These are phyloP conservation scores for Nicotiana rustica DNA, from an alignment of 305 asterid genomes.

Conservation along the genomic window DNA sequence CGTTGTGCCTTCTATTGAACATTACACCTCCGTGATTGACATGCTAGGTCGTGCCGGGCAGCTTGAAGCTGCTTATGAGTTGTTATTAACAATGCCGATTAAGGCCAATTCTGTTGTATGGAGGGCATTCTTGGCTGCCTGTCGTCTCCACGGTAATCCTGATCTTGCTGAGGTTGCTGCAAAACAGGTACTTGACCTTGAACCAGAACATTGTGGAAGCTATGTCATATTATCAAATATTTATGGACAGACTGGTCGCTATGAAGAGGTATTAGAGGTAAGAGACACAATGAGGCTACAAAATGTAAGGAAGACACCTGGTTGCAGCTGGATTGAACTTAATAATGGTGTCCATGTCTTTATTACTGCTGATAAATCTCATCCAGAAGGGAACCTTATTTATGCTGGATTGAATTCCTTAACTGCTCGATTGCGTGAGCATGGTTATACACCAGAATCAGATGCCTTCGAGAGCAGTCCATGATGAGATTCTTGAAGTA, in stretches of 20 bases:
- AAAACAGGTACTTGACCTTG: slow-evolving; percentile 59
- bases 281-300: slow-evolving; percentile 73
- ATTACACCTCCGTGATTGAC: slow-evolving; percentile 83
- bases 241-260: slow-evolving; percentile 78
- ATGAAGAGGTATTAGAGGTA: slow-evolving; percentile 71
- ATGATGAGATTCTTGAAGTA: slow-evolving; percentile 31
- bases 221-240: slow-evolving; percentile 80
- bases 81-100: slow-evolving; percentile 63
- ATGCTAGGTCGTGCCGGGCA: slow-evolving; percentile 89
- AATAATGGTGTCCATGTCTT: slow-evolving; percentile 68
- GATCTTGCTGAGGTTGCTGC: slow-evolving; percentile 69
- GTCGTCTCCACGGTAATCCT: slow-evolving; percentile 72
- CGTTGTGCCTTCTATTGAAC: slow-evolving; percentile 67
- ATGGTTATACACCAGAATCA: slow-evolving; percentile 42
- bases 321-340: slow-evolving; percentile 91
- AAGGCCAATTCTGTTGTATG: slow-evolving; percentile 80
- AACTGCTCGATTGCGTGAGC: slow-evolving; percentile 59
- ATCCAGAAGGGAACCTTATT: slow-evolving; percentile 55
- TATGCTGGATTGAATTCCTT: slow-evolving; percentile 64
- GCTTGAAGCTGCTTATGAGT: slow-evolving; percentile 68
- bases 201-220: slow-evolving; percentile 78
- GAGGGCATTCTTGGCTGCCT: slow-evolving; percentile 81
- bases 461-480: slow-evolving; percentile 52
- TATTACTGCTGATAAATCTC: slow-evolving; percentile 60
- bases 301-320: slow-evolving; percentile 83